These are phyloP conservation scores for Malassezia sympodialis DNA, from an alignment of 1,284 basidiomycete genomes.

Conservation along the genomic window DNA sequence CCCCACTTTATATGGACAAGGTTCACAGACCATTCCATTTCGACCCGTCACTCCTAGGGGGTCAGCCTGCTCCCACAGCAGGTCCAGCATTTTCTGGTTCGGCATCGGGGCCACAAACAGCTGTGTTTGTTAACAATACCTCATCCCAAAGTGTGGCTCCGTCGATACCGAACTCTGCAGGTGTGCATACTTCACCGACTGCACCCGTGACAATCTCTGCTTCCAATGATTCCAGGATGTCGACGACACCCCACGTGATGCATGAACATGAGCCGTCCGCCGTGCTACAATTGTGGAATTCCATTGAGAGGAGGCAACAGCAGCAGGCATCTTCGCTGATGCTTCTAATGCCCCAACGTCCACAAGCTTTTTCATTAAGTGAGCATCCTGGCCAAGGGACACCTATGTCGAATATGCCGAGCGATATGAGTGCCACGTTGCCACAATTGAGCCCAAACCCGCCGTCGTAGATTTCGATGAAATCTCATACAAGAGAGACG, in stretches of 20 bases:
- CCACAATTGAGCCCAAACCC: conserved; percentile 17
- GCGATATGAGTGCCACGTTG: conserved; percentile 26
- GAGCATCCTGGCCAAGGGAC: conserved; percentile 26
- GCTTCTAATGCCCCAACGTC: conserved; percentile 29
- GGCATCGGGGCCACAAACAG: background rate
- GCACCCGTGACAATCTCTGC: conserved; percentile 1
- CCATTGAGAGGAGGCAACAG: conserved; percentile 34
- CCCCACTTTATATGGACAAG: conserved; percentile 27
- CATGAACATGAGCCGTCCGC: conserved; percentile 4
- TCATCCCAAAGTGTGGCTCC: conserved; percentile 13
- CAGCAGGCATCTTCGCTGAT: conserved; percentile 31
- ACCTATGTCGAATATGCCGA: conserved; percentile 33
- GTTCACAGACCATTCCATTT: background rate
- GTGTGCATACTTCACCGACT: conserved; percentile 1
- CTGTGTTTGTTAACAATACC: background rate
- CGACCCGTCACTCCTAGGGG: background rate
- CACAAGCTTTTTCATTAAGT: conserved; percentile 9
- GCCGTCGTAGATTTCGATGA: background rate
- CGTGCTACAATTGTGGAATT: conserved; percentile 18
- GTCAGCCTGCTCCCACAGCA: background rate
- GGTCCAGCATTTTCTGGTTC: background rate
- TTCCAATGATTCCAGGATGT: background rate
- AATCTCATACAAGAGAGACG: too few relatives aligned
- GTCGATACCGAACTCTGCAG: conserved; percentile 16
- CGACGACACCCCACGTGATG: conserved; percentile 3